A percentile compares a stretch with the other conserved stretches of the same genome.
Evolutionary conservation across 495 filamentous ascomycete species (phyloP).

Genomic region (Clohesyomyces aquaticus): DNA sequence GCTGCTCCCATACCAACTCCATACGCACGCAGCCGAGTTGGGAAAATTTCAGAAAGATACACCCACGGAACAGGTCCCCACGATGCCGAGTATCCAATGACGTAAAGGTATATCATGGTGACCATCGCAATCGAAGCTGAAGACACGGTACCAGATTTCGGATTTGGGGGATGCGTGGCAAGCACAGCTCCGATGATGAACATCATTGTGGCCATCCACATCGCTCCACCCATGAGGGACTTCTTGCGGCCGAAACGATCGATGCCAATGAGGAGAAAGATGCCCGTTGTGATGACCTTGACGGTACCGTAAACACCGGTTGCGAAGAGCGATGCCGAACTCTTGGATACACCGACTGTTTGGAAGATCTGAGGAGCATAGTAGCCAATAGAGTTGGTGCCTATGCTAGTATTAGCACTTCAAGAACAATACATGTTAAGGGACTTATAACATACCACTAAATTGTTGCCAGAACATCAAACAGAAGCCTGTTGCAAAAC

Average conservation of each 20-base stretch:
- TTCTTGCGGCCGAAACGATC: conserved; percentile 17
- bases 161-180: conserved; percentile 20
- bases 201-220: conserved; percentile 29
- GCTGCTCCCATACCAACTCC: conserved; percentile 45
- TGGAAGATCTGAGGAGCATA: conserved; percentile 33
- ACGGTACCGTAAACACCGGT: conserved; percentile 37
- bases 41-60: neutral
- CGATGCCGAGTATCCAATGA: conserved; percentile 35
- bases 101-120: conserved; percentile 34
- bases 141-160: conserved; percentile 7
- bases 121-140: conserved; percentile 30
- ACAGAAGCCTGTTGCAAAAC: conserved; percentile 32
- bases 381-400: conserved; percentile 13
- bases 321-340: conserved; percentile 24
- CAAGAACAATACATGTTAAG: no score
- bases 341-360: conserved; percentile 35
- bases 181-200: conserved; percentile 27
- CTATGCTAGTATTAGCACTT: neutral
- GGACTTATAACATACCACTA: conserved; percentile 28
- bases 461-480: conserved; percentile 45
- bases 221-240: conserved; percentile 12
- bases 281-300: conserved; percentile 26
- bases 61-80: conserved; percentile 38
- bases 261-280: conserved; percentile 17
- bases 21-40: conserved; percentile 21